phyloP scores from a whole-genome alignment of 768 basidiomycete genomes.

The Melanogaster broomeanus region DNA sequence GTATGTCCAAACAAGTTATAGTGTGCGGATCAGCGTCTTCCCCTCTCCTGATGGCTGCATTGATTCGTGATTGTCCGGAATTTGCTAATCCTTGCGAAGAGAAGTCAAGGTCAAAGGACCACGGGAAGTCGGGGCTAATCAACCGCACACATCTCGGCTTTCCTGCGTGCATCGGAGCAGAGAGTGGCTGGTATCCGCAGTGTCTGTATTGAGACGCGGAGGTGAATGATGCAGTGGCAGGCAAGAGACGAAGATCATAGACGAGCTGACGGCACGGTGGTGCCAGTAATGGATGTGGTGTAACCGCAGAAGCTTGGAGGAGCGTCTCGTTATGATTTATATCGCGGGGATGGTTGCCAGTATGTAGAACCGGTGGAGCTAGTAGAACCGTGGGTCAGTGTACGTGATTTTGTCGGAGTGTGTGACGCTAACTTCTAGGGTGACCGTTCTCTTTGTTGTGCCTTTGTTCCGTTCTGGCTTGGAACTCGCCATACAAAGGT shows the following conservation, averaged over 20 bases:
- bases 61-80: background rate
- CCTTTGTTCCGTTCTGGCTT: background rate
- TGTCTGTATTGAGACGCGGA: background rate
- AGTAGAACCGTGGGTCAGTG: no score
- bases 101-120: constrained; percentile 3
- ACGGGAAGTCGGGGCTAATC: constrained; percentile 9
- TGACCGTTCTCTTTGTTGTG: background rate
- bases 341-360: background rate
- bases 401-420: no score
- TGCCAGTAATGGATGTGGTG: background rate
- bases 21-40: background rate
- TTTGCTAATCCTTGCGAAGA: background rate
- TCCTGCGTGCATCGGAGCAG: background rate
- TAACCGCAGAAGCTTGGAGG: background rate
- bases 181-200: background rate
- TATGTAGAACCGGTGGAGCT: background rate
- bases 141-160: background rate
- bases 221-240: background rate
- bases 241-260: constrained; percentile 6
- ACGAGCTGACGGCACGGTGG: background rate
- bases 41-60: background rate
- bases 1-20: constrained; percentile 6
- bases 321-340: background rate
- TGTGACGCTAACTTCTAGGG: background rate
- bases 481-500: background rate